Conservation (phyloP, 805 yeast genomes). For the Sugiyamaella smithiae region DNA sequence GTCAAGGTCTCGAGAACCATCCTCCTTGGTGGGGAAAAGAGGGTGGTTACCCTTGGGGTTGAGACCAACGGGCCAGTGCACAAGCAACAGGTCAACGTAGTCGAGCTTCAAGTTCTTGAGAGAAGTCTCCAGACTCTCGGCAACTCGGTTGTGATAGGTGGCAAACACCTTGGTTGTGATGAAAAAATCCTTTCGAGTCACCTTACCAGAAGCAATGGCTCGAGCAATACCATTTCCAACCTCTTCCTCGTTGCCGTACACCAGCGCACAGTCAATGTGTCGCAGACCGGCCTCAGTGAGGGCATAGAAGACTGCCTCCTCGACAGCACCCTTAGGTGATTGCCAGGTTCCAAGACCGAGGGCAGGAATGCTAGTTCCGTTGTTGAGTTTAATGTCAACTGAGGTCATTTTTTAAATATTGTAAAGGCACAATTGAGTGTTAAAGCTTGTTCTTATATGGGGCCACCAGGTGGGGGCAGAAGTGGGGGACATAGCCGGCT, state of each 20-base stretch:
- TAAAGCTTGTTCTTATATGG: neutral
- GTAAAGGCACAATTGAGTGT: too few species aligned
- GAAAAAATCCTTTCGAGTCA: conserved; percentile 62
- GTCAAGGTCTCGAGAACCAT: conserved; percentile 39
- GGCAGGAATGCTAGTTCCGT: conserved; percentile 61
- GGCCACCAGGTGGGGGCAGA: neutral
- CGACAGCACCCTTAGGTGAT: conserved; percentile 50
- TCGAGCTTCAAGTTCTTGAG: conserved; percentile 63
- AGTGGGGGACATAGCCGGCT: too few species aligned
- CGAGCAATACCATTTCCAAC: conserved; percentile 51
- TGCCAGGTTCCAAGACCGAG: conserved; percentile 80
- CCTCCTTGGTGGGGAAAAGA: conserved; percentile 39
- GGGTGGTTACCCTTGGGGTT: conserved; percentile 42
- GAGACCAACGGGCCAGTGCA: conserved; percentile 78
- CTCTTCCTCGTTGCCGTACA: conserved; percentile 62
- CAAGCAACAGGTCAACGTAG: conserved; percentile 72
- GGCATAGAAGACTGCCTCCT: conserved; percentile 57
- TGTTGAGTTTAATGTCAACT: conserved; percentile 39
- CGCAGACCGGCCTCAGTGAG: conserved; percentile 56
- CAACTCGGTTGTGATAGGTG: conserved; percentile 41
- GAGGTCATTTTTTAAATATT: conserved; percentile 20
- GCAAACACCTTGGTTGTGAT: conserved; percentile 64
- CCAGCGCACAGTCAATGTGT: conserved; percentile 76
- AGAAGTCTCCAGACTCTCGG: conserved; percentile 53
- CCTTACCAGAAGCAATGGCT: conserved; percentile 53